Conservation (phyloP, 139 green algal genomes). For the Mesostigma viride region DNA sequence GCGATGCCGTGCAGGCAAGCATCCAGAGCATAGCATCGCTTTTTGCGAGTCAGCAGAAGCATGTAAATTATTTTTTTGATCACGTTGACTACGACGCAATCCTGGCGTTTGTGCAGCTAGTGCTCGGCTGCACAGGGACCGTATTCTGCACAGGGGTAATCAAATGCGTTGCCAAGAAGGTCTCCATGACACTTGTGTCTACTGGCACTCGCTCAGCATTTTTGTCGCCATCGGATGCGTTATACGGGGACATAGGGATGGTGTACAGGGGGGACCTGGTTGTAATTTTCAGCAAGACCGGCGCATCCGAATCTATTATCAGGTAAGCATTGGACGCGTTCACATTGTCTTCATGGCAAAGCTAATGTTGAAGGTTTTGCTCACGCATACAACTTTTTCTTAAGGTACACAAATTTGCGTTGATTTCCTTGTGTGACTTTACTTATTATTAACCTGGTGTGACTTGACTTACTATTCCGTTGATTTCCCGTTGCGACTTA, state of each 20-base stretch:
- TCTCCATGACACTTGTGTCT: conserved; percentile 49
- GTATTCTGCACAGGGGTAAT: conserved; percentile 53
- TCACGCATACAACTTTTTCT: too few species aligned
- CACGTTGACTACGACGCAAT: conserved; percentile 3
- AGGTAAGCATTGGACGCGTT: too few species aligned
- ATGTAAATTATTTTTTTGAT: conserved; percentile 6
- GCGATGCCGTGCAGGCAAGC: too few species aligned
- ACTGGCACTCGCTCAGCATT: conserved; percentile 52
- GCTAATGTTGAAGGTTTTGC: too few species aligned
- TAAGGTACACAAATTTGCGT: too few species aligned
- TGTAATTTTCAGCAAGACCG: conserved; percentile 46
- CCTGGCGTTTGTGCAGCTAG: conserved; percentile 36
- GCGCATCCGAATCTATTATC: conserved; percentile 47
- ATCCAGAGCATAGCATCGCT: too few species aligned
- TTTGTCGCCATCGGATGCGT: conserved; percentile 45
- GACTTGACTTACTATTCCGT: too few species aligned
- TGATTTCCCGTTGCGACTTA: too few species aligned
- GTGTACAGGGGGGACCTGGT: conserved; percentile 34
- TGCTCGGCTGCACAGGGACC: conserved; percentile 38
- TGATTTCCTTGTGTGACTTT: too few species aligned
- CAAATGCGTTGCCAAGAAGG: conserved; percentile 55
- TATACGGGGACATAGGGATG: conserved; percentile 49
- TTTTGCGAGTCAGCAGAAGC: neutral
- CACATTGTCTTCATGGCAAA: too few species aligned
- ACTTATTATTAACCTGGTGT: too few species aligned